Evolutionary conservation across 768 basidiomycete species (phyloP).

Genomic region (Asterophora parasitica): DNA sequence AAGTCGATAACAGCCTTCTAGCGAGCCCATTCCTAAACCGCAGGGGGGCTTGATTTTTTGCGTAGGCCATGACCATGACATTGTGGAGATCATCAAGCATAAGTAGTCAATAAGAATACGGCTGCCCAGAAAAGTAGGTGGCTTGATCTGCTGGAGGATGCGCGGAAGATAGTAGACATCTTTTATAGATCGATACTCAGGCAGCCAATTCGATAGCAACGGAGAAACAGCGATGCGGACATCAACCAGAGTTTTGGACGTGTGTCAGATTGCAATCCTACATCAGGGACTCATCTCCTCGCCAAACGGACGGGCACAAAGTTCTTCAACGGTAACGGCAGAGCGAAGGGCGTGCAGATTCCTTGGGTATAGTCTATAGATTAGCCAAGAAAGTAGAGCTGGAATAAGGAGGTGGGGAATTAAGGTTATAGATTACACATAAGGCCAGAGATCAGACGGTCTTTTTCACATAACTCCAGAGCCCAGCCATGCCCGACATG

Average conservation of each 20-base stretch:
- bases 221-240: slow-evolving; percentile 28
- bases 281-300: slow-evolving; percentile 38
- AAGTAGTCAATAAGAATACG: slow-evolving; percentile 6
- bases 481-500: slow-evolving; percentile 85
- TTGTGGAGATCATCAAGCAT: slow-evolving; percentile 8
- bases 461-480: slow-evolving; percentile 94
- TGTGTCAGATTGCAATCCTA: slow-evolving; percentile 40
- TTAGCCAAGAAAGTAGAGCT: slow-evolving; percentile 39
- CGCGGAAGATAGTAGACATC: slow-evolving; percentile 19
- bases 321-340: slow-evolving; percentile 29
- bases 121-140: slow-evolving; percentile 5
- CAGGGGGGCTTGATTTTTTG: slow-evolving; percentile 4
- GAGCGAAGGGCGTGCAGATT: slow-evolving; percentile 25
- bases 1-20: slow-evolving; percentile 7
- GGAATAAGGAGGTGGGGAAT: slow-evolving; percentile 39
- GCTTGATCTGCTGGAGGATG: slow-evolving; percentile 14
- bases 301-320: slow-evolving; percentile 37
- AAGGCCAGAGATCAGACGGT: slow-evolving; percentile 57
- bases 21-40: slow-evolving; percentile 1
- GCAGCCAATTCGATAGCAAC: slow-evolving; percentile 19
- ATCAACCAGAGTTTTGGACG: slow-evolving; percentile 44
- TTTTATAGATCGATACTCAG: slow-evolving; percentile 42
- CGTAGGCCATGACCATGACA: not conserved
- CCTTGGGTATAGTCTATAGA: slow-evolving; percentile 36
- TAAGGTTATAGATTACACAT: slow-evolving; percentile 49